Conservation (phyloP, 805 yeast genomes). For the Nakazawaea sp. region DNA sequence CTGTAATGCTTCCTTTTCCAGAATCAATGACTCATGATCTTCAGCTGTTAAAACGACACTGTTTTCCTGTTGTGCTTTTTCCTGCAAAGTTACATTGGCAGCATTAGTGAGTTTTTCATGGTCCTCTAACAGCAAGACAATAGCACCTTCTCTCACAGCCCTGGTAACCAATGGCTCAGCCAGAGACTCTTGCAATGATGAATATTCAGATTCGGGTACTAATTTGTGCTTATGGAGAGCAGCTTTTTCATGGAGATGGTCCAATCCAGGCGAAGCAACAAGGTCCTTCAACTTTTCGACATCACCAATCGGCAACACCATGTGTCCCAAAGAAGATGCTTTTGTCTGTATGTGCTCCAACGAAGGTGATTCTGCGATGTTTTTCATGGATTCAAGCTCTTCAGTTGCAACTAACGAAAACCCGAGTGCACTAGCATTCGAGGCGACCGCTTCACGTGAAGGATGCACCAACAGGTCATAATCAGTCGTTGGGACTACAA, state of each 20-base stretch:
- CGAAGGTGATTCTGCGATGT: background rate
- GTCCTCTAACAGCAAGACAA: constrained; percentile 3
- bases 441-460: background rate
- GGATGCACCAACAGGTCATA: constrained; percentile 6
- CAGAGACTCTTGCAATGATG: constrained; percentile 13
- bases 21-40: constrained; percentile 12
- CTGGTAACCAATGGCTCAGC: constrained; percentile 14
- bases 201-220: background rate
- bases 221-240: background rate
- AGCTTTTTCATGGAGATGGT: constrained; percentile 21
- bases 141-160: constrained; percentile 16
- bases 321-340: constrained; percentile 2
- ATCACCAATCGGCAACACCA: constrained; percentile 13
- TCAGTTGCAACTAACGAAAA: background rate
- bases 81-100: constrained; percentile 12
- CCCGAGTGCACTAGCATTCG: background rate
- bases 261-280: constrained; percentile 16
- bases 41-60: constrained; percentile 4
- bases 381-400: constrained; percentile 4
- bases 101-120: constrained; percentile 10
- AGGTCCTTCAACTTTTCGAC: constrained; percentile 11
- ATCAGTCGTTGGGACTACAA: constrained; percentile 15
- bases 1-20: background rate
- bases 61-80: constrained; percentile 21
- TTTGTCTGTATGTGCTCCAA: background rate